A percentile compares a stretch with the other conserved stretches of the same genome.
phyloP scores from a whole-genome alignment of 371 early-diverging fungal species.

The Lichtheimia hyalospora region DNA sequence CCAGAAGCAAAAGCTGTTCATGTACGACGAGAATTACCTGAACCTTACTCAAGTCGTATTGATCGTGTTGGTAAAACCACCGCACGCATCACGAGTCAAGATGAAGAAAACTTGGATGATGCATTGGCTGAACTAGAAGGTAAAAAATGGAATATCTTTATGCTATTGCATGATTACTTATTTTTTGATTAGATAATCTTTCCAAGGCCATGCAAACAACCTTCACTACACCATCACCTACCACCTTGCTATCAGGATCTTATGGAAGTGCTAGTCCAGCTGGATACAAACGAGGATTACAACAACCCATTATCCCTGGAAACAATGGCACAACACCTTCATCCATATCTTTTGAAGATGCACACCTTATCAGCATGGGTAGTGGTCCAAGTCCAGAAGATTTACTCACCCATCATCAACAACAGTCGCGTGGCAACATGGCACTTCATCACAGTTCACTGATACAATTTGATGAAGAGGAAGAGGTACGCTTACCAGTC shows the following conservation, averaged over 20 bases:
- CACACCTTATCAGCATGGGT: conserved; percentile 56
- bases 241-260: conserved; percentile 18
- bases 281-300: conserved; percentile 24
- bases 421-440: conserved; percentile 7
- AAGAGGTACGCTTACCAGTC: conserved; percentile 5
- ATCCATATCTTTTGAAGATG: conserved; percentile 64
- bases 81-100: conserved; percentile 24
- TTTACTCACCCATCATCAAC: conserved; percentile 7
- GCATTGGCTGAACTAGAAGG: conserved; percentile 52
- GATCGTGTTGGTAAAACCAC: conserved; percentile 43
- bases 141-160: conserved; percentile 9
- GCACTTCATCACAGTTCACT: conserved; percentile 28
- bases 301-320: conserved; percentile 11
- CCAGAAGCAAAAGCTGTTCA: conserved; percentile 42
- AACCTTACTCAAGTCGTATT: conserved; percentile 47
- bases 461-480: conserved; percentile 46
- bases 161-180: neutral
- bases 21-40: conserved; percentile 48
- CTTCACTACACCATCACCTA: conserved; percentile 33
- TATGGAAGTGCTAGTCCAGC: conserved; percentile 27
- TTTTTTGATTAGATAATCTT: conserved; percentile 33
- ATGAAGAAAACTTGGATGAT: conserved; percentile 45
- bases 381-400: conserved; percentile 44
- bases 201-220: conserved; percentile 54
- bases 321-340: conserved; percentile 24